Evolutionary conservation across 495 filamentous ascomycete species (phyloP).

Genomic region (Aspergillus conjunctus): DNA sequence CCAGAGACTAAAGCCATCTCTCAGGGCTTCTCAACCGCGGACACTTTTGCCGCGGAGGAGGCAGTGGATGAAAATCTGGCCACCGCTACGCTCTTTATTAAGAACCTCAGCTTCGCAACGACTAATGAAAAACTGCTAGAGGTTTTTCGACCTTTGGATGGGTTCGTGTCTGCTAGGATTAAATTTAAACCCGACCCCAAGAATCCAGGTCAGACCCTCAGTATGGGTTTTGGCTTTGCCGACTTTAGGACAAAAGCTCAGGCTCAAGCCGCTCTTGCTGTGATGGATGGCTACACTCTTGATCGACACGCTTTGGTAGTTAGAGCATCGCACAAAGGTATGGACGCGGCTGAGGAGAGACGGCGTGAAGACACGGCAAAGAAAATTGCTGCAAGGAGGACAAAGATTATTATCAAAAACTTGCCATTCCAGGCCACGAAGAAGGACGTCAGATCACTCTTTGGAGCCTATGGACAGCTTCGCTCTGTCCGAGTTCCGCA

Average conservation of each 20-base stretch:
- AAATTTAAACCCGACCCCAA: slow-evolving; percentile 89
- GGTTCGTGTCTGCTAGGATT: slow-evolving; percentile 79
- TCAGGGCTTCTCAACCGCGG: slow-evolving; percentile 56
- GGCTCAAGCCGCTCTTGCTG: slow-evolving; percentile 73
- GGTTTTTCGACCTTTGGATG: slow-evolving; percentile 76
- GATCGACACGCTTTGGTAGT: slow-evolving; percentile 84
- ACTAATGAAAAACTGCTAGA: slow-evolving; percentile 71
- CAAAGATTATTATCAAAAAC: slow-evolving; percentile 98
- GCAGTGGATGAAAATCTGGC: slow-evolving; percentile 52
- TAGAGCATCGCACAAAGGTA: slow-evolving; percentile 78
- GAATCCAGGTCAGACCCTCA: slow-evolving; percentile 76
- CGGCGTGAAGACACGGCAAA: slow-evolving; percentile 78
- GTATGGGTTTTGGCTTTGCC: slow-evolving; percentile 95
- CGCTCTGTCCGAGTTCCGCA: slow-evolving; percentile 91
- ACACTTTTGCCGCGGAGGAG: slow-evolving; percentile 57
- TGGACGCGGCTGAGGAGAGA: slow-evolving; percentile 83
- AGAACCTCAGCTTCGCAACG: slow-evolving; percentile 92
- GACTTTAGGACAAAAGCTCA: slow-evolving; percentile 79
- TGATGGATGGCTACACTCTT: slow-evolving; percentile 85
- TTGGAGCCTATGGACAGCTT: slow-evolving; percentile 87
- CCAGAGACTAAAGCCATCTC: slow-evolving; percentile 44
- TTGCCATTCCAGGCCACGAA: slow-evolving; percentile 93
- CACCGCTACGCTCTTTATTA: slow-evolving; percentile 83
- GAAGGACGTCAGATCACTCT: slow-evolving; percentile 83
- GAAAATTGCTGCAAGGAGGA: slow-evolving; percentile 69